Percentiles rank a stretch among this genome's conserved stretches.
Conservation (phyloP, 2,329 filamentous ascomycete species). For the Fusarium domesticum region DNA sequence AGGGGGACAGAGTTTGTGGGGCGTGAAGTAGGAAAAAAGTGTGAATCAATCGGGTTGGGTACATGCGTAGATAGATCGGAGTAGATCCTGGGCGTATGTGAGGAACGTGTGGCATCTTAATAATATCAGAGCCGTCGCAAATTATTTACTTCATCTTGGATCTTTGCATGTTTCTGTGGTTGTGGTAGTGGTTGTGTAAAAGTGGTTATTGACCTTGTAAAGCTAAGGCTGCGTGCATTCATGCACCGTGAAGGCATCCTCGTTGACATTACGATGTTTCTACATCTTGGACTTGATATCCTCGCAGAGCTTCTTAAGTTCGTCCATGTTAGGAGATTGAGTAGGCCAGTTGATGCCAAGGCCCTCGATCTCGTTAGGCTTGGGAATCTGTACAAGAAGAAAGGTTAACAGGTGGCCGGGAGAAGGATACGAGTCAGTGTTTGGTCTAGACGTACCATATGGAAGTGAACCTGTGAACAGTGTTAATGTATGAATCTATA, state of each 20-base stretch:
- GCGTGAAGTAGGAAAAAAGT: constrained; percentile 6
- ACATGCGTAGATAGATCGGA: constrained; percentile 11
- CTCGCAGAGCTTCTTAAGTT: constrained; percentile 73
- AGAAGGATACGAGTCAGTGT: background rate
- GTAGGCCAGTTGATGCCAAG: constrained; percentile 78
- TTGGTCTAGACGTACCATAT: constrained; percentile 63
- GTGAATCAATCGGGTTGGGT: background rate
- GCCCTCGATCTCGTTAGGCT: constrained; percentile 80
- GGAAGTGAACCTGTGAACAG: constrained; percentile 74
- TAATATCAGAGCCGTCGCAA: background rate
- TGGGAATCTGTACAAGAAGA: constrained; percentile 71
- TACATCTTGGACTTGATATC: constrained; percentile 90
- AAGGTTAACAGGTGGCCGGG: background rate
- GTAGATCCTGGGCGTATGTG: background rate
- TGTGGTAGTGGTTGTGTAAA: no score
- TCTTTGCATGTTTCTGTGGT: no score
- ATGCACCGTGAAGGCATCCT: background rate
- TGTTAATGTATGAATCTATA: constrained; percentile 2
- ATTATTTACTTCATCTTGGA: background rate
- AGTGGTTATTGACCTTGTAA: no score
- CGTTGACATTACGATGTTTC: constrained; percentile 8
- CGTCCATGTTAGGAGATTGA: constrained; percentile 73
- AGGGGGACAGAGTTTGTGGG: background rate
- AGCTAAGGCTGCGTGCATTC: no score
- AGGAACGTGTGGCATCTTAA: background rate